Conservation (phyloP, 805 yeast genomes). For the Saturnispora kantuleensis region DNA sequence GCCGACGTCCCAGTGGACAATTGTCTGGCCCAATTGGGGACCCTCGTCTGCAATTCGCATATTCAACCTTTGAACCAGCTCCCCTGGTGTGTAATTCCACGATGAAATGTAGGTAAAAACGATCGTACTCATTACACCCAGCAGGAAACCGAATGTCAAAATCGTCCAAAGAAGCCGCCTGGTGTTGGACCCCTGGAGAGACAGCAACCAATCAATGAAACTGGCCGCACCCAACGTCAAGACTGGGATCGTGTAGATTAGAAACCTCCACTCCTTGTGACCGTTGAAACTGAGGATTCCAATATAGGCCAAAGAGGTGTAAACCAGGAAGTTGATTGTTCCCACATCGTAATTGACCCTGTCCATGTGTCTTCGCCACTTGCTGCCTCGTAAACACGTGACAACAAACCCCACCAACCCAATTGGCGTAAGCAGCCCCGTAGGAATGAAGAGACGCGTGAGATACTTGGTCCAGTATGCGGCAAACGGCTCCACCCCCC, state of each 20-base stretch:
- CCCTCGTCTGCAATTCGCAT: slow-evolving; percentile 8
- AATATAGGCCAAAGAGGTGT: slow-evolving; percentile 48
- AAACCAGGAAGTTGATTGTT: slow-evolving; percentile 35
- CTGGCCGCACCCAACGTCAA: slow-evolving; percentile 29
- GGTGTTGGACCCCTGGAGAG: neutral
- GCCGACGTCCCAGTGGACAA: slow-evolving; percentile 67
- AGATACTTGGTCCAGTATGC: slow-evolving; percentile 54
- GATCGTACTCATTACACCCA: slow-evolving; percentile 31
- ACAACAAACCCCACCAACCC: neutral
- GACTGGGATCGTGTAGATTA: slow-evolving; percentile 65
- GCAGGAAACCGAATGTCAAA: slow-evolving; percentile 25
- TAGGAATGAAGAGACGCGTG: slow-evolving; percentile 32
- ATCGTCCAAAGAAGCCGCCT: slow-evolving; percentile 12
- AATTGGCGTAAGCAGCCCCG: slow-evolving; percentile 6
- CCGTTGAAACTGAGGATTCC: slow-evolving; percentile 66
- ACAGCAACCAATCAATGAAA: slow-evolving; percentile 4
- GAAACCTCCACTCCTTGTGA: slow-evolving; percentile 92
- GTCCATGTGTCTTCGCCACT: slow-evolving; percentile 10
- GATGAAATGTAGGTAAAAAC: slow-evolving; percentile 55
- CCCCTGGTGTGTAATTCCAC: slow-evolving; percentile 85
- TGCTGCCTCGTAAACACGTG: neutral
- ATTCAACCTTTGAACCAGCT: slow-evolving; percentile 51
- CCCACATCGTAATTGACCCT: slow-evolving; percentile 22
- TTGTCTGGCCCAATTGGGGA: slow-evolving; percentile 4
- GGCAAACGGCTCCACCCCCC: slow-evolving; percentile 77